Percentiles rank a stretch among this genome's conserved stretches.
Conservation (phyloP, 257 asterid species). For the Nicotiana otophora region DNA sequence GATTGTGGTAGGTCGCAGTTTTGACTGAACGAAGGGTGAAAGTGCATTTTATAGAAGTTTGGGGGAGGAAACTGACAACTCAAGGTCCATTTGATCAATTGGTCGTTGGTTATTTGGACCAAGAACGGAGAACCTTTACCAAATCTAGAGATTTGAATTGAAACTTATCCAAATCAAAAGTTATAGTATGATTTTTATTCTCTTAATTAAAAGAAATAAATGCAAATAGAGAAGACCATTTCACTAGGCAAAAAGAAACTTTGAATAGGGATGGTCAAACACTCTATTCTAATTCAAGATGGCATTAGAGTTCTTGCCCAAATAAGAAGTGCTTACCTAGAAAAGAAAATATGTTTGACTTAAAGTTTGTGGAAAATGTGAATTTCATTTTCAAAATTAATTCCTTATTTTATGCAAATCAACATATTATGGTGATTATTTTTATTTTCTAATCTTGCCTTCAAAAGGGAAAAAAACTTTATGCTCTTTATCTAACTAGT, state of each 20-base stretch:
- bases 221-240: not conserved
- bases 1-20: not conserved
- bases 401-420: not conserved
- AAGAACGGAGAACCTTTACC: not conserved
- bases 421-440: not conserved
- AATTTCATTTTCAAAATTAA: not conserved
- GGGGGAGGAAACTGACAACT: not conserved
- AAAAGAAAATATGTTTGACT: not conserved
- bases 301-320: not conserved
- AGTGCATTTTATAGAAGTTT: not conserved
- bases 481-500: no score
- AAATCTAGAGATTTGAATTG: not conserved
- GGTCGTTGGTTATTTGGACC: not conserved
- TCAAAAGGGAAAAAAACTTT: no score
- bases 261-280: conserved; percentile 1
- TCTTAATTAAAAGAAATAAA: not conserved
- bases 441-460: not conserved
- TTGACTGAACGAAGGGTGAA: not conserved
- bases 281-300: not conserved
- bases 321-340: not conserved
- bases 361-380: not conserved
- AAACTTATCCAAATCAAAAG: not conserved
- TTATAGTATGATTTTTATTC: not conserved
- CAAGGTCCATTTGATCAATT: not conserved
- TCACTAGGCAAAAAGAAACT: not conserved